Base-by-base conservation (phyloP, 768 basidiomycete species). In the Calvatia gigantea region DNA sequence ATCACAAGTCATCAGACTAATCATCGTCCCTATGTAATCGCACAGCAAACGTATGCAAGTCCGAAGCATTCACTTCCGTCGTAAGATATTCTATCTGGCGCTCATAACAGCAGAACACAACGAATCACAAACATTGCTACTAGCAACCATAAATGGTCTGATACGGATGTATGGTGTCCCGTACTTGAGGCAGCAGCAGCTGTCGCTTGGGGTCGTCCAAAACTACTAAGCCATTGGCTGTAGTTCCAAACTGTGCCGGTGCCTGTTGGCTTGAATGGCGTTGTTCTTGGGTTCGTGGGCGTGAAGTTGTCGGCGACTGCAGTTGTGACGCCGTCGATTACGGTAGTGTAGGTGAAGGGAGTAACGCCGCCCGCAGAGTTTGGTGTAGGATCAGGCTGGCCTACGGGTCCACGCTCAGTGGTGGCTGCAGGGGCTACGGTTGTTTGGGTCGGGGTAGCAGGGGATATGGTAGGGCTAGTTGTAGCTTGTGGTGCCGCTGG, bases 281-380 rank as follows among this genome's bases (percentile, higher is more conserved):
- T 60, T 2, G 73, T 73, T 2, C 64, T 57, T 2, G 70, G 69
- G 51, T 68, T 73, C 7, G 75, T 76, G 2, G 77, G 76, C 6
- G 69, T 74, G 58, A 78, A 79, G 17, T 59, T 66, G 50, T 72
- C 76, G 6, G 61, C 59, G n/a, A 75, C 23, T 5, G 62, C 66
- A 11, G 56, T 65, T 2, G 72, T 70, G 23, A 67, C 70, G 25
- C 75, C 75, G 50, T 65, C 61, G 25, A 77, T 60, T 33, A 75
- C 70, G 0, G 82, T 83, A 28, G 80, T 82, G 58, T 82, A 83
- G 1, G 66, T 66, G 62, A 72, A 83, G 0, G 79, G 78, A 0
- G 78, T 82, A 27, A 75, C 74, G 2, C 75, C 81, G 5, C 76
- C 75, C 29, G 80, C 71, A 2, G 68, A 63, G 19, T 60, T 67